Percentiles rank a stretch among this genome's conserved stretches.
These are phyloP conservation scores for Coccomyxa subellipsoidea DNA, from an alignment of 163 green algal species.

Conservation along the genomic window DNA sequence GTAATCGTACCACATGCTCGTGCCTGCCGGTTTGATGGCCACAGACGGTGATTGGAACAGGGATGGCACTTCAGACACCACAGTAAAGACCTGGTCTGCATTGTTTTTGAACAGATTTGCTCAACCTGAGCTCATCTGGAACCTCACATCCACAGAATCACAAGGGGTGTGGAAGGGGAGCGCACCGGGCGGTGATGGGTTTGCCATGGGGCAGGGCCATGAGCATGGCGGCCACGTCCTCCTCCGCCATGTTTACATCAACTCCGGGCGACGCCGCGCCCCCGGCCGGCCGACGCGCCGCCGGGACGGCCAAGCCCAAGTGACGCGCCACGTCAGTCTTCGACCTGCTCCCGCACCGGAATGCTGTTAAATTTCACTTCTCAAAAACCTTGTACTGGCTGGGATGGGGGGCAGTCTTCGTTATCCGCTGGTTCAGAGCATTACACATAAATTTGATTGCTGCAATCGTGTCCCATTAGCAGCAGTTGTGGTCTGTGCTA, in stretches of 20 bases:
- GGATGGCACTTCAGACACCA: no score
- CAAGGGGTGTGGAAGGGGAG: not conserved
- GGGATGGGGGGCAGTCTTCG: no score
- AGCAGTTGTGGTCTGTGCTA: no score
- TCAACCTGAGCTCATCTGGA: not conserved
- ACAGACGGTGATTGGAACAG: no score
- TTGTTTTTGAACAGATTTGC: no score
- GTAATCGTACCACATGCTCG: no score
- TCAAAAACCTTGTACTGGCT: not conserved
- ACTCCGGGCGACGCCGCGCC: not conserved
- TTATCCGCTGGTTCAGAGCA: no score
- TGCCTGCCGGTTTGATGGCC: no score
- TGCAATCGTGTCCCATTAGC: no score
- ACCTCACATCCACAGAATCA: not conserved
- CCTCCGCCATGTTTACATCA: constrained; percentile 1
- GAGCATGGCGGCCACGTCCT: constrained; percentile 6
- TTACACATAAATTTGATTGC: no score
- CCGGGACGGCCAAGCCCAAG: not conserved
- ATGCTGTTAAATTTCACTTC: not conserved
- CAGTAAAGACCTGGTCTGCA: no score
- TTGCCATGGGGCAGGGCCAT: not conserved
- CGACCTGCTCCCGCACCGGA: not conserved
- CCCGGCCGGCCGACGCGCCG: not conserved
- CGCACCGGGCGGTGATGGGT: not conserved
- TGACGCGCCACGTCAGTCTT: not conserved